Evolutionary conservation across 164 flowering plant genomes (phyloP).

Genomic region (Platanus orientalis): DNA sequence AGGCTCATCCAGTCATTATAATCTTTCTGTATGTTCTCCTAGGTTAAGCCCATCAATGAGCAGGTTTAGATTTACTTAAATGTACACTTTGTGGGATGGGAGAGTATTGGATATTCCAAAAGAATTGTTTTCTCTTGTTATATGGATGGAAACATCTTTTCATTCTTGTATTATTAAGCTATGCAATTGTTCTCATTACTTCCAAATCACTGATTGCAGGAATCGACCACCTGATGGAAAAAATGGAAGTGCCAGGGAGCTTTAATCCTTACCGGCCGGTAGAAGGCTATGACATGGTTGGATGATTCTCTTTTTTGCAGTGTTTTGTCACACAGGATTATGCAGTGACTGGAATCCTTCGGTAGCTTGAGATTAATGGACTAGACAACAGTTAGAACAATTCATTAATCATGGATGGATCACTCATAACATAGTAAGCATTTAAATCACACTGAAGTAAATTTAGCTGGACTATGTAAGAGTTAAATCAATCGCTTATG

Average conservation of each 20-base stretch:
- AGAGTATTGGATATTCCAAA: too few species aligned
- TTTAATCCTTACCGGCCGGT: neutral
- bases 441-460: too few species aligned
- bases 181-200: neutral
- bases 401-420: neutral
- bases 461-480: too few species aligned
- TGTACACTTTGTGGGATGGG: neutral
- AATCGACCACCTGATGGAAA: conserved; percentile 21
- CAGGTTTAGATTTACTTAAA: neutral
- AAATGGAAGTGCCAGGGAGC: neutral
- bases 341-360: neutral
- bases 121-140: neutral
- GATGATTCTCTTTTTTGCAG: neutral
- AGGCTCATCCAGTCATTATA: neutral
- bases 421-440: neutral
- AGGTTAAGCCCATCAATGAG: neutral
- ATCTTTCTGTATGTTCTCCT: too few species aligned
- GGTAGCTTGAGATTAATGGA: neutral
- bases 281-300: neutral
- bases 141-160: conserved; percentile 1
- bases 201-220: conserved; percentile 41
- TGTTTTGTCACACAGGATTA: neutral
- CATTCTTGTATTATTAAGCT: too few species aligned
- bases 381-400: neutral
- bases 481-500: too few species aligned